These are phyloP conservation scores for Acephala macrosclerotiorum DNA, from an alignment of 2,329 filamentous ascomycete species.

Conservation along the genomic window DNA sequence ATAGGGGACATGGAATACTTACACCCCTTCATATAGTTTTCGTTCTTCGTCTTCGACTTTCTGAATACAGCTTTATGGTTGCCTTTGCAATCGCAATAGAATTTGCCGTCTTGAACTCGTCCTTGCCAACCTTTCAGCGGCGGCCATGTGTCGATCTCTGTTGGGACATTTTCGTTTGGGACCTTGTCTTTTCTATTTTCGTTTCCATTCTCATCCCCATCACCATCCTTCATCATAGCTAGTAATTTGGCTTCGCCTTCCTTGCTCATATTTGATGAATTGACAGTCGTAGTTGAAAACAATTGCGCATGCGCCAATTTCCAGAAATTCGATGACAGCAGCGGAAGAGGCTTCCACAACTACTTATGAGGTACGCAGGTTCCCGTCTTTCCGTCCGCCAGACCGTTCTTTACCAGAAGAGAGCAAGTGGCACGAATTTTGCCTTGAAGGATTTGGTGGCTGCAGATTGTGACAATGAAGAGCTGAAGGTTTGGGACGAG, in stretches of 20 bases:
- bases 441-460: constrained; percentile 11
- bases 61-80: not conserved
- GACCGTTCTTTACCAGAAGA: not conserved
- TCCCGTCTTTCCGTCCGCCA: not conserved
- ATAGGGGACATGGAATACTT: too few species aligned
- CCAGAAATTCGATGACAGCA: not conserved
- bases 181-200: not conserved
- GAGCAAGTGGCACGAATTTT: not conserved
- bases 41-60: not conserved
- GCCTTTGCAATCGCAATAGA: constrained; percentile 4
- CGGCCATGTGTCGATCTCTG: too few species aligned
- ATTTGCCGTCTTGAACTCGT: not conserved
- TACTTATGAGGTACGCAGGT: not conserved
- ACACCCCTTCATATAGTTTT: not conserved
- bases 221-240: not conserved
- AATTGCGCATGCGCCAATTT: not conserved
- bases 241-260: not conserved
- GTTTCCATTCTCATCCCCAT: not conserved
- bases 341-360: not conserved
- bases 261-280: not conserved
- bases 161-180: not conserved
- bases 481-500: constrained; percentile 5
- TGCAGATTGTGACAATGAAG: constrained; percentile 10
- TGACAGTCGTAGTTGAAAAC: not conserved
- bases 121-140: not conserved